Evolutionary conservation across 192 early-diverging fungal genomes (phyloP).

Genomic region (Podila epicladia): DNA sequence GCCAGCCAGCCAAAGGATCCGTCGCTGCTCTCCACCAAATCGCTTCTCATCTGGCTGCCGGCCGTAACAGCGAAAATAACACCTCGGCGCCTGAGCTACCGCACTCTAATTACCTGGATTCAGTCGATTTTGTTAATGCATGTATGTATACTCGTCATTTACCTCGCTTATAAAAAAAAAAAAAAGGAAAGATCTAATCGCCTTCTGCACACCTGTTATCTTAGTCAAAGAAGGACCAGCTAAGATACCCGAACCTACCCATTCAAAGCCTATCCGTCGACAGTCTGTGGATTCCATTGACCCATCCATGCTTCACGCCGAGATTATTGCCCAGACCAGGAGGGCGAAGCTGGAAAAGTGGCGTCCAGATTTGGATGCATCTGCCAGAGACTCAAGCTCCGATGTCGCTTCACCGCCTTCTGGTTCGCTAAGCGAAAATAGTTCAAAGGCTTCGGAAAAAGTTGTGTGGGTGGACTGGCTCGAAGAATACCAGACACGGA

Average conservation of each 20-base stretch:
- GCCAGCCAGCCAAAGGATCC: constrained; percentile 6
- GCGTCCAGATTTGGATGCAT: constrained; percentile 31
- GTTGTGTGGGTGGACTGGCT: constrained; percentile 49
- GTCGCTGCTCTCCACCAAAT: constrained; percentile 8
- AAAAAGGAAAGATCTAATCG: too few species aligned
- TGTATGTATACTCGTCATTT: constrained; percentile 9
- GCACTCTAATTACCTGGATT: constrained; percentile 43
- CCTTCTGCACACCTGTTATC: background rate
- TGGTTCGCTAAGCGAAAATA: background rate
- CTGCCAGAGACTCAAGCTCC: background rate
- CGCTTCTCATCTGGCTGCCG: constrained; percentile 21
- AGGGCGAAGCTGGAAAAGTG: constrained; percentile 48
- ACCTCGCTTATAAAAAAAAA: background rate
- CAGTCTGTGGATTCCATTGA: constrained; percentile 48
- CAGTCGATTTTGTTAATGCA: constrained; percentile 51
- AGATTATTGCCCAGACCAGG: constrained; percentile 48
- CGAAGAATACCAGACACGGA: constrained; percentile 40
- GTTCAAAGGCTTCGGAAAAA: constrained; percentile 10
- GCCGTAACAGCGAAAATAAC: constrained; percentile 22
- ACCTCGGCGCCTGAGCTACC: constrained; percentile 39
- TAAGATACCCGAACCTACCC: constrained; percentile 40
- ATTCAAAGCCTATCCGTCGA: constrained; percentile 37
- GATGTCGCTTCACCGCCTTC: background rate
- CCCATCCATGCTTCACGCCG: constrained; percentile 46
- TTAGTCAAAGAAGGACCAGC: constrained; percentile 38